phyloP scores from a whole-genome alignment of 1,284 basidiomycete genomes.

The Neolentinus lepideus region DNA sequence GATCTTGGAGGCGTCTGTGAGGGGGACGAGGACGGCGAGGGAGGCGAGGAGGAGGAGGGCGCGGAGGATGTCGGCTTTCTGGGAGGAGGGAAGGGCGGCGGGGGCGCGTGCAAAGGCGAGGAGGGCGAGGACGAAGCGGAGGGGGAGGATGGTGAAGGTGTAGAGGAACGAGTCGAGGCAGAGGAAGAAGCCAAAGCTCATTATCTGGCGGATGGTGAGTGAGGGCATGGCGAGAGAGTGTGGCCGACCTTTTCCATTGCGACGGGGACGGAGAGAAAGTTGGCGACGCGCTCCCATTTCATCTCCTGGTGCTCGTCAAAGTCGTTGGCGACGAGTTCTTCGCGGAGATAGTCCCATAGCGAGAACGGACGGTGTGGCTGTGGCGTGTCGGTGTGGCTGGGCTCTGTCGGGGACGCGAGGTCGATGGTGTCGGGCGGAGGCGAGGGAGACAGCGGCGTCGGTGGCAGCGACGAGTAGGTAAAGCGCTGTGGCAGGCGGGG shows the following conservation, averaged over 20 bases:
- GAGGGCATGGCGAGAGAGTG: constrained; percentile 3
- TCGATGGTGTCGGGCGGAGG: constrained; percentile 25
- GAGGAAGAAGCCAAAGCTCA: constrained; percentile 88
- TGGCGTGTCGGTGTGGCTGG: constrained; percentile 10
- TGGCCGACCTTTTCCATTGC: constrained; percentile 83
- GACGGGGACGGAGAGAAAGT: constrained; percentile 90
- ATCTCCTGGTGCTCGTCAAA: constrained; percentile 90
- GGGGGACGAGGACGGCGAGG: constrained; percentile 68
- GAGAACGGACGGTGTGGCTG: constrained; percentile 50
- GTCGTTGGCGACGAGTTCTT: constrained; percentile 84
- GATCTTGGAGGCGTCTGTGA: constrained; percentile 96
- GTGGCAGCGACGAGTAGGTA: constrained; percentile 63
- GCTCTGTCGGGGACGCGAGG: constrained; percentile 8
- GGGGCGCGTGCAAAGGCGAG: constrained; percentile 40
- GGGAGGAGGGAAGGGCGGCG: constrained; percentile 60
- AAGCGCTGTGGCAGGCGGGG: constrained; percentile 11
- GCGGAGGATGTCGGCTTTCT: constrained; percentile 88
- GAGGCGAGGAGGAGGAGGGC: constrained; percentile 73
- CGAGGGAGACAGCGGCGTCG: constrained; percentile 54
- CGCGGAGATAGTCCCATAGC: constrained; percentile 87
- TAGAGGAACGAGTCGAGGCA: constrained; percentile 98
- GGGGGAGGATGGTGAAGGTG: constrained; percentile 95
- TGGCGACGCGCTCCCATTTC: constrained; percentile 97
- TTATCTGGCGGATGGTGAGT: constrained; percentile 50
- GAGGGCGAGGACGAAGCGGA: constrained; percentile 76